Conservation (phyloP, 148 eudicot genomes). For the Rhododendron henanense region DNA sequence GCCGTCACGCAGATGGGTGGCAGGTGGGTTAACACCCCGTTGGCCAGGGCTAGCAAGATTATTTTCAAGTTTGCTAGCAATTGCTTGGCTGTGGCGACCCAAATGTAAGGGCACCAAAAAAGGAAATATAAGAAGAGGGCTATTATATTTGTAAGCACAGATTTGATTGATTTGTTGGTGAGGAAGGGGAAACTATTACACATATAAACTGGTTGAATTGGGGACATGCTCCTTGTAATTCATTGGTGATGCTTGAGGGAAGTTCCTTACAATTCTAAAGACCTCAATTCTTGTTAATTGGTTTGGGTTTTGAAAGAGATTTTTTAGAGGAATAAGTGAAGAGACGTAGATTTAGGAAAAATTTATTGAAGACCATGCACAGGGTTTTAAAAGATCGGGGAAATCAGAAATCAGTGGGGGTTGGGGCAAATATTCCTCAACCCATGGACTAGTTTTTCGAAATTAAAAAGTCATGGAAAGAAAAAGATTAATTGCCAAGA, state of each 20-base stretch:
- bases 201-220: not conserved
- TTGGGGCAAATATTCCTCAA: too few species aligned
- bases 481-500: too few species aligned
- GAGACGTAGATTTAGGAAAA: too few species aligned
- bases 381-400: too few species aligned
- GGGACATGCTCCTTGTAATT: not conserved
- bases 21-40: not conserved
- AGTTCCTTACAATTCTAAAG: not conserved
- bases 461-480: too few species aligned
- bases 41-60: not conserved
- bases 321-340: too few species aligned
- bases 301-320: too few species aligned
- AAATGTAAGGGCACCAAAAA: not conserved
- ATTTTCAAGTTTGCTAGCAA: not conserved
- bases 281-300: too few species aligned
- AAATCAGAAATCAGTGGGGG: too few species aligned
- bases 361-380: too few species aligned
- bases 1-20: conserved; percentile 3
- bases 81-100: conserved; percentile 6
- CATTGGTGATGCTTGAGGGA: not conserved
- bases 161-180: not conserved
- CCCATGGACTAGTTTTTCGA: too few species aligned
- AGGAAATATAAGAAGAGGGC: not conserved
- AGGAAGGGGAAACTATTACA: not conserved
- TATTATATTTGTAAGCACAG: not conserved